Evolutionary conservation across 1,284 basidiomycete genomes (phyloP), one percentile per base, ranked within the genome.

Genomic region (Cutaneotrichosporon sp.): DNA sequence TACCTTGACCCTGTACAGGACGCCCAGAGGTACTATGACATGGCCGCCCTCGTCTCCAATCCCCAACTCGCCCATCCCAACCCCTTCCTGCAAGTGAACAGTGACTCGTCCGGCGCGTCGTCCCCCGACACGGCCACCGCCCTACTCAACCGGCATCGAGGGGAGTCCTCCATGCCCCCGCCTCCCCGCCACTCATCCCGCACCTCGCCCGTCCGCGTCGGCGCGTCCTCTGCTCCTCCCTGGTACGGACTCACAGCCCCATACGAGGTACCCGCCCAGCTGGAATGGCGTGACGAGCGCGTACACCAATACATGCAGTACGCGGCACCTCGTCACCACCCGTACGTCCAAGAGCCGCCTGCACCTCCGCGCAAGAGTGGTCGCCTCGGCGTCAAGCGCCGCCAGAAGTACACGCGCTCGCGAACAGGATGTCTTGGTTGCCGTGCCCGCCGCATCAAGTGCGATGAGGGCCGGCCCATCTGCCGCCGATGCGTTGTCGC

Each of bases 351-450:
- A 3, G 49, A 34, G 46, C 31, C 34, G 18, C 40, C 40, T 36
- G 21, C 51, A 10, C 32, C 31, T 1, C 62, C 56, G 31, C 50
- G 42, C 40, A 62, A 62, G 56, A 34, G 34, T 13, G 69, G 72
- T 0, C 59, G 74, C 18, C 69, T 72, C 26, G 74, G 74, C 1
- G 65, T 72, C 40, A 77, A 75, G 63, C 62, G 78, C 21, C 59
- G 74, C 31, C 75, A 76, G 49, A 80, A 80, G 62, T 80, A 79
- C 62, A 75, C 73, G 13, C 63, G 78, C 21, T 76, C 78, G 3
- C 69, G 76, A 50, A 78, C 77, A 2, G 78, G 78, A 0, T 80
- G 78, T 65, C 67, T 79, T 26, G 73, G 71, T 38, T 80, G 78
- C 69, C 66, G 78, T 13, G 63, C 72, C 0, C 71, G 78, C 52